Percentiles rank a stretch among this genome's conserved stretches.
Evolutionary conservation across 2,329 filamentous ascomycete species (phyloP).

Genomic region (Neonectria magnoliae): DNA sequence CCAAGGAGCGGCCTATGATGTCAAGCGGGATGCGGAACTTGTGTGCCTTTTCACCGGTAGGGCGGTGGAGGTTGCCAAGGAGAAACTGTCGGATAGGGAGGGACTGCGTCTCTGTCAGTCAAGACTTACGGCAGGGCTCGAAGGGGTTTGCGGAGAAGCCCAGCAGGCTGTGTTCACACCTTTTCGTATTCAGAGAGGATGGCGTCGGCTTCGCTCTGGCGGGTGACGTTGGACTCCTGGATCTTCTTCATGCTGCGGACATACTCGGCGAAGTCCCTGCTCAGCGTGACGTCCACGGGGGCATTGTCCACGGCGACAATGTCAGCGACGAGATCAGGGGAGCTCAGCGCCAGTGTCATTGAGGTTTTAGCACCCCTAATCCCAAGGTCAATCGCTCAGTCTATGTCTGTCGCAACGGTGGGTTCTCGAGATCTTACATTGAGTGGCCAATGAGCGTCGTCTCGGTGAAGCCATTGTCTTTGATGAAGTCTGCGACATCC

Average conservation of each 20-base stretch:
- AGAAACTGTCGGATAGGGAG: slow-evolving; percentile 89
- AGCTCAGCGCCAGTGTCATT: slow-evolving; percentile 83
- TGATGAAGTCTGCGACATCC: slow-evolving; percentile 83
- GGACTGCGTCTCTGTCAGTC: slow-evolving; percentile 51
- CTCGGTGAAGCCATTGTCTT: slow-evolving; percentile 73
- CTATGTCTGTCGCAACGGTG: neutral
- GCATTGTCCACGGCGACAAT: slow-evolving; percentile 92
- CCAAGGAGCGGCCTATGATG: slow-evolving; percentile 73
- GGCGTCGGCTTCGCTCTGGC: slow-evolving; percentile 80
- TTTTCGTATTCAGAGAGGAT: slow-evolving; percentile 81
- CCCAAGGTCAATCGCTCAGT: neutral
- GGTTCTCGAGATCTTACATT: slow-evolving; percentile 68
- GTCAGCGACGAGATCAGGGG: slow-evolving; percentile 73
- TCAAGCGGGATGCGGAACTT: slow-evolving; percentile 84
- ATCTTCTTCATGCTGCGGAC: slow-evolving; percentile 86
- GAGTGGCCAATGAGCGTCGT: slow-evolving; percentile 90
- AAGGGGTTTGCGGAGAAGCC: neutral
- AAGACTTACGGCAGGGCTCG: neutral
- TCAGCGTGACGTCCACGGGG: slow-evolving; percentile 81
- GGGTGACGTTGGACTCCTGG: slow-evolving; percentile 72
- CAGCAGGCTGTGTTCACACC: slow-evolving; percentile 50
- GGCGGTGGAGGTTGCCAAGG: slow-evolving; percentile 81
- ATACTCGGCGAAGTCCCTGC: slow-evolving; percentile 81
- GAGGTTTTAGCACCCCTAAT: slow-evolving; percentile 87
- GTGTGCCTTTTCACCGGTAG: slow-evolving; percentile 60